phyloP scores from a whole-genome alignment of 2,329 filamentous ascomycete species.

The Cladosporium sp. region DNA sequence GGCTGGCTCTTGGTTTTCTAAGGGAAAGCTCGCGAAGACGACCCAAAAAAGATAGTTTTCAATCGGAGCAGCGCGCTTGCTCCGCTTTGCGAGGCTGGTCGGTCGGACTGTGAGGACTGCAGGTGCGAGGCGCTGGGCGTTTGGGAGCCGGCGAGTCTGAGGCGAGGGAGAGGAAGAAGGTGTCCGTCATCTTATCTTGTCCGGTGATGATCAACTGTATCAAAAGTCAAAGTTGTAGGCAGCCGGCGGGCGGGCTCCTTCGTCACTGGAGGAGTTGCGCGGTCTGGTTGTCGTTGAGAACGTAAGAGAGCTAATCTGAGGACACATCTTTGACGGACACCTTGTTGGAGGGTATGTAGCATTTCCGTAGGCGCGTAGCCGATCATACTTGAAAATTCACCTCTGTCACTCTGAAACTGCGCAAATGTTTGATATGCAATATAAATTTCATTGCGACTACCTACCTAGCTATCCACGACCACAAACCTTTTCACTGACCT shows the following conservation, averaged over 20 bases:
- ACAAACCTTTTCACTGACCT: too few species aligned
- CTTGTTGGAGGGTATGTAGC: background rate
- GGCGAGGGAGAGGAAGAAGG: background rate
- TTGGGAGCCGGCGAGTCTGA: background rate
- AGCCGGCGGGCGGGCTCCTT: conserved; percentile 2
- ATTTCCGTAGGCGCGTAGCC: too few species aligned
- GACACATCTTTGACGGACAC: conserved; percentile 2
- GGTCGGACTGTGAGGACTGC: conserved; percentile 11
- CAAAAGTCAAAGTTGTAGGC: conserved; percentile 14
- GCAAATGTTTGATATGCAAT: too few species aligned
- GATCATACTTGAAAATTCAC: too few species aligned
- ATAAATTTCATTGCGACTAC: too few species aligned
- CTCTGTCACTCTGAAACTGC: too few species aligned
- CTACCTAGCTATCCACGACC: too few species aligned
- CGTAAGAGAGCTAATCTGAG: conserved; percentile 14
- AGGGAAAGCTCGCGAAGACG: background rate
- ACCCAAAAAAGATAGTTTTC: conserved; percentile 12
- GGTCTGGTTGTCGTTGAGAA: conserved; percentile 13
- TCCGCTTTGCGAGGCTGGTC: background rate
- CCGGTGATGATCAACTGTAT: conserved; percentile 12
- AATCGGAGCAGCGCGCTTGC: conserved; percentile 11
- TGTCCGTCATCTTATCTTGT: conserved; percentile 3
- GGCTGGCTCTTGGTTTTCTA: background rate
- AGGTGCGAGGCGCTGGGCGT: background rate
- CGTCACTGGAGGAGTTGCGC: background rate